Evolutionary conservation across 2,329 filamentous ascomycete species (phyloP), one percentile per base, ranked within the genome.

Genomic region (Chalaropsis ovoidea): DNA sequence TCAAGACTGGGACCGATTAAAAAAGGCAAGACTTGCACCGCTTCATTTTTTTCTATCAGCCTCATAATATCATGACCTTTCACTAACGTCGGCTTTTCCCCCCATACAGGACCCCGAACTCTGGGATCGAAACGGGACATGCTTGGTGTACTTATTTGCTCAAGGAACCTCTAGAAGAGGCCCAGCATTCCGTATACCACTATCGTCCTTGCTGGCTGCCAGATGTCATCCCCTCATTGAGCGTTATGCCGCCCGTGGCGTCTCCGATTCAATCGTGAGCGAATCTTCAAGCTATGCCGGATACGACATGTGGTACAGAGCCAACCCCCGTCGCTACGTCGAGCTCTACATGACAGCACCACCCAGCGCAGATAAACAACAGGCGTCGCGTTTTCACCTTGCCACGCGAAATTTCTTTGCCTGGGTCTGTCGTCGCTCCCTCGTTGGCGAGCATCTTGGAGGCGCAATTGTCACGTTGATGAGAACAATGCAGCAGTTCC

Each of bases 331-430:
- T 43, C 71, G 71, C 61, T 74, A 69, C 39, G 72, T 83, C 65
- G 84, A 90, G 62, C 76, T 92, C 1, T 90, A 85, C 72, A 84
- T 93, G n/a, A 84, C 88, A 1, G 78, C 86, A 0, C 86, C 87
- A 0, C 72, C 79, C 0, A 74, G 76, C 42, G 74, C 78, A 3
- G 78, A 81, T 61, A 79, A 80, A 69, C 77, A 80, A 3, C 79
- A 85, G 68, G 76, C 81, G 0, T 82, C 84, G 69, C 74, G 78
- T 45, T 87, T 87, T 72, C 86, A 90, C 70, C 72, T 90, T 4
- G 82, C 85, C 0, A 88, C 84, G 2, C 81, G 89, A 15, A 93
- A 93, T 71, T 83, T 90, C 70, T 86, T 92, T 67, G 88, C 89
- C 2, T 91, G 86, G 78, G 73, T 89, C 0, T 81, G 83, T 66